phyloP scores from a whole-genome alignment of 1,139 yeast species.

The Blastobotrys petasosporus region DNA sequence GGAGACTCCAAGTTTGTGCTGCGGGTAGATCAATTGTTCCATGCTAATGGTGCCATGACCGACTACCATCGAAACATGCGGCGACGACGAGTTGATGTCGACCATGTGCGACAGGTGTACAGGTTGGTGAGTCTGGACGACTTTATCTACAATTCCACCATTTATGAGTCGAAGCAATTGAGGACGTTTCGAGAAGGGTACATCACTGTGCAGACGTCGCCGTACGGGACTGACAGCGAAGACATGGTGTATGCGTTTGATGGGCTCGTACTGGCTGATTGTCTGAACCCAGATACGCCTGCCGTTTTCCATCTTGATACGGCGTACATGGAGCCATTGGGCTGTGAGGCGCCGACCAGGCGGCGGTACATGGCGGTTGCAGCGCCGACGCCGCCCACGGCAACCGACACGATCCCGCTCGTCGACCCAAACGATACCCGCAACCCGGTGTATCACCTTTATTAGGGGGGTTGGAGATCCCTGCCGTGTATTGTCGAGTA shows the following conservation, averaged over 20 bases:
- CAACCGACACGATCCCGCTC: conserved; percentile 2
- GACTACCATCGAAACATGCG: neutral
- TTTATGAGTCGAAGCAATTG: no score
- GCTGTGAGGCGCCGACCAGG: neutral
- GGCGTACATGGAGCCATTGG: neutral
- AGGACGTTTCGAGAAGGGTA: no score
- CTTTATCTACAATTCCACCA: no score
- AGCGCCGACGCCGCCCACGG: conserved; percentile 1
- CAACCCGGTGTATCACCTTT: no score
- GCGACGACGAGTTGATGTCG: neutral
- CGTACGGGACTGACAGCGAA: neutral
- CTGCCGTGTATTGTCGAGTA: no score
- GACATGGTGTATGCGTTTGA: neutral
- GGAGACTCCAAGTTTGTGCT: neutral
- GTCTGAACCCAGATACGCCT: neutral
- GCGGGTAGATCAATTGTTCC: neutral
- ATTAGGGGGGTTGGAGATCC: no score
- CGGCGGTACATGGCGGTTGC: neutral
- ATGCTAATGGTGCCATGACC: neutral
- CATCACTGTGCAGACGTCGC: no score
- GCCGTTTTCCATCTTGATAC: conserved; percentile 1
- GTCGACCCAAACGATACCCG: conserved; percentile 2
- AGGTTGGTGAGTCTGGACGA: no score
- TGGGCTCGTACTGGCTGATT: neutral
- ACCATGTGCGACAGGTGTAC: no score